A percentile compares a stretch with the other conserved stretches of the same genome.
Conservation (phyloP, 108 stramenopile genomes). For the Fragilariopsis cylindrus region DNA sequence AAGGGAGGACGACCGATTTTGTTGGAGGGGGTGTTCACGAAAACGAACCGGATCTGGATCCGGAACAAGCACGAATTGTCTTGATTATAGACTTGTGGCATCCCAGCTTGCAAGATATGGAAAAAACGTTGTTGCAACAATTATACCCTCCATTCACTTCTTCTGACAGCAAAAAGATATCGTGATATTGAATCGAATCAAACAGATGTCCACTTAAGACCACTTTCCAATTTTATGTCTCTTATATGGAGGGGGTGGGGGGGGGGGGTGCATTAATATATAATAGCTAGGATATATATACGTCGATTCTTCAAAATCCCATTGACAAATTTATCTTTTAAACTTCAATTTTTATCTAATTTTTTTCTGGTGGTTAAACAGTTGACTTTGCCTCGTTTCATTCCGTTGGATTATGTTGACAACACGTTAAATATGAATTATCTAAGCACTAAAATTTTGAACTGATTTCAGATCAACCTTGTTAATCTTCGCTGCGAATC, state of each 20-base stretch:
- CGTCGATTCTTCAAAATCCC: too few relatives aligned
- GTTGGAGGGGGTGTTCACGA: background rate
- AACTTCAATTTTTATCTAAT: too few relatives aligned
- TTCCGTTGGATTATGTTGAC: too few relatives aligned
- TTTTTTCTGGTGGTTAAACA: too few relatives aligned
- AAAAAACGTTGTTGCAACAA: constrained; percentile 48
- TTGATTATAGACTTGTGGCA: constrained; percentile 71
- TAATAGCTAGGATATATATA: too few relatives aligned
- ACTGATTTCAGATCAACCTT: constrained; percentile 75
- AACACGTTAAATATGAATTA: background rate
- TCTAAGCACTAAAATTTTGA: constrained; percentile 46
- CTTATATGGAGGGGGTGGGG: too few relatives aligned
- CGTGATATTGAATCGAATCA: background rate
- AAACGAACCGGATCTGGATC: background rate
- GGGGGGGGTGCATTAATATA: too few relatives aligned
- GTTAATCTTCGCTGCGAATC: constrained; percentile 86
- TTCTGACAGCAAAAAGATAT: background rate
- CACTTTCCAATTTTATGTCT: too few relatives aligned
- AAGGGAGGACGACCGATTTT: background rate
- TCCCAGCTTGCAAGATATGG: constrained; percentile 45
- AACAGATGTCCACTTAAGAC: background rate
- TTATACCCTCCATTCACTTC: constrained; percentile 50
- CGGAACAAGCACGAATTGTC: constrained; percentile 43
- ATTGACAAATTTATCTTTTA: too few relatives aligned
- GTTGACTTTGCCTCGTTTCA: too few relatives aligned